Base-by-base conservation (phyloP, 83 land plant genomes). In the Picea engelmannii region DNA sequence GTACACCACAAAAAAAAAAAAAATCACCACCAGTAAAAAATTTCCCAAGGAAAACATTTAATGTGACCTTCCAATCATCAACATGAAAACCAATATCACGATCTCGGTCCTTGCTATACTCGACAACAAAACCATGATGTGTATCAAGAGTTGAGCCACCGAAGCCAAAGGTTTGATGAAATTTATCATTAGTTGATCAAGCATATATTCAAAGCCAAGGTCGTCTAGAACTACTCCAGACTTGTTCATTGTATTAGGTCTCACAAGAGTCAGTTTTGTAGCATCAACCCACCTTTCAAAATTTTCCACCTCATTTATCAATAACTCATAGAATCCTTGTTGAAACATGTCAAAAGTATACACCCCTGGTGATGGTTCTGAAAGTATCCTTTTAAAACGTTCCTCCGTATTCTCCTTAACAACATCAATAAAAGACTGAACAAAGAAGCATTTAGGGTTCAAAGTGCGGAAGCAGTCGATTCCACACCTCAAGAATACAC, bases 61-160 rank as follows among this genome's bases (percentile, higher is more conserved):
- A 85, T 24, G 99, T 94, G 47, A 97, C 97, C 85, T 97, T 96
- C 44, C 95, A 92, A 80, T 97, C 99, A 90, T 97, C 98, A 82
- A 97, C 99, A 86, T 97, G 99, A 81, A 97, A 97, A 73, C 98
- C 98, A 74, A 97, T 86, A n/a, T 95, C 95, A 70, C 89, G 85
- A 88, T 97, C 98, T 71, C 92, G 86, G 63, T 92, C 95, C 98
- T 38, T 38, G 40, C 40, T 38, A 38, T 38, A 38, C 40, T 38
- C 0, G 40, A 38, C 40, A 38, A 38, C 40, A 38, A 38, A 38
- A 38, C 40, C 40, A 38, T 38, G 5, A 38, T 38, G 40, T 38
- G 40, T 4, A 38, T 38, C 5, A 38, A 38, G 5, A 38, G 5
- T 38, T 38, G 40, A 3, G 40, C 40, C 40, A 38, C 40, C 40